A percentile compares a stretch with the other conserved stretches of the same genome.
phyloP scores from a whole-genome alignment of 371 early-diverging fungal genomes.

The Dichotomocladium elegans region DNA sequence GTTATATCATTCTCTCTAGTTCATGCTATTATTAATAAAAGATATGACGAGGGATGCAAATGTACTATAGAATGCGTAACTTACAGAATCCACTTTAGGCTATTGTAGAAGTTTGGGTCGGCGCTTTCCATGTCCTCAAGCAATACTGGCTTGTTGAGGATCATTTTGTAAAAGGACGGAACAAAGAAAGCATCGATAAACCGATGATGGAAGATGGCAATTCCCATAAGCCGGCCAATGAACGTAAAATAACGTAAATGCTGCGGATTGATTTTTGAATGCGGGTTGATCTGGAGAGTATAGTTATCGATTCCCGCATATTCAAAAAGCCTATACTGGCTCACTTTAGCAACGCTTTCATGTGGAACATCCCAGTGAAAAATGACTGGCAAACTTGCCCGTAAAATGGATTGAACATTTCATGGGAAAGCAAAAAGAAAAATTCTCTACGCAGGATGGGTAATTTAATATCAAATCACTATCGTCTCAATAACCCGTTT shows the following conservation, averaged over 20 bases:
- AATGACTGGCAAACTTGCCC: constrained; percentile 27
- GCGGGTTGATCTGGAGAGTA: constrained; percentile 94
- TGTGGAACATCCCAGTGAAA: background rate
- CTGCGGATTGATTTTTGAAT: constrained; percentile 94
- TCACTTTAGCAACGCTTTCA: background rate
- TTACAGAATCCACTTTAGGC: constrained; percentile 89
- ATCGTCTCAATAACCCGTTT: too few species aligned
- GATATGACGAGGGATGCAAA: background rate
- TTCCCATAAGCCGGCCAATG: constrained; percentile 94
- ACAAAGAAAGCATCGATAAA: constrained; percentile 96
- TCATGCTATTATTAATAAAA: too few species aligned
- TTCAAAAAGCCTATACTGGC: constrained; percentile 72
- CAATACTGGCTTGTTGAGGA: constrained; percentile 80
- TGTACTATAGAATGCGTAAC: constrained; percentile 2
- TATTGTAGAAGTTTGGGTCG: constrained; percentile 89
- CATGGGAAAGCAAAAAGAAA: constrained; percentile 92
- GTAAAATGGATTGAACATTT: constrained; percentile 98
- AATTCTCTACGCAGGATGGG: constrained; percentile 67
- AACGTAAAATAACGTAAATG: constrained; percentile 98
- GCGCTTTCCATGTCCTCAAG: constrained; percentile 95
- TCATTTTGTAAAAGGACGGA: constrained; percentile 94
- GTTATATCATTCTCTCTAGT: constrained; percentile 84
- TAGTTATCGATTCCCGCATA: constrained; percentile 95
- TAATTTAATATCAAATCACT: background rate
- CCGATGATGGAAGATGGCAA: constrained; percentile 94